Conservation (phyloP, 2,329 filamentous ascomycete genomes). For the Trichoderma aggressivum region DNA sequence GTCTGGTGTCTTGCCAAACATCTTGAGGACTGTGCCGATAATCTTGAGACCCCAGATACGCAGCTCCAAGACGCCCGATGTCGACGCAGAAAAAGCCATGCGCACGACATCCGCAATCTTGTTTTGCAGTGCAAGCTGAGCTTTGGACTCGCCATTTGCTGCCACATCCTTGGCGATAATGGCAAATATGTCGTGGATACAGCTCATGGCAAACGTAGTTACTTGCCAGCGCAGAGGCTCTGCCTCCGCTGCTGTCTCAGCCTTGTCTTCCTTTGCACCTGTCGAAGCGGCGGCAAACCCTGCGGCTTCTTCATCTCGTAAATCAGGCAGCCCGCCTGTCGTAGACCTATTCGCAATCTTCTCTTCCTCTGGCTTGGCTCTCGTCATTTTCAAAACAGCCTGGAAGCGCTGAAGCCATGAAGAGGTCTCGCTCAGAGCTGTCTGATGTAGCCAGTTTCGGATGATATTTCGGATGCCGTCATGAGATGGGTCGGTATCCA, state of each 20-base stretch:
- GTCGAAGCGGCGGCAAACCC: constrained; percentile 81
- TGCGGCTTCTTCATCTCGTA: constrained; percentile 94
- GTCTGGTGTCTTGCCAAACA: constrained; percentile 93
- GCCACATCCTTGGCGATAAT: constrained; percentile 76
- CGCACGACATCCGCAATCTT: constrained; percentile 89
- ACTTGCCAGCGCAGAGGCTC: constrained; percentile 95
- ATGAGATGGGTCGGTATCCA: constrained; percentile 74
- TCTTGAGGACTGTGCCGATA: constrained; percentile 87
- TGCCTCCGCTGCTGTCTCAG: constrained; percentile 58
- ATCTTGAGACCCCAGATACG: constrained; percentile 90
- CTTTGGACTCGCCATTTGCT: constrained; percentile 72
- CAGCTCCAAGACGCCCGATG: constrained; percentile 84
- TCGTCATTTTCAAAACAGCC: constrained; percentile 81
- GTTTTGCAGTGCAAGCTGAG: constrained; percentile 74
- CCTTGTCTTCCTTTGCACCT: constrained; percentile 55
- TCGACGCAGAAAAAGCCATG: constrained; percentile 96
- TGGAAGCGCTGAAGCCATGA: constrained; percentile 90
- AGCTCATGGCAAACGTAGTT: constrained; percentile 86
- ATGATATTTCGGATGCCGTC: constrained; percentile 83
- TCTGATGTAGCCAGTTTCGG: constrained; percentile 89
- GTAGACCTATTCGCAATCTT: constrained; percentile 43
- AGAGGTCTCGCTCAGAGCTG: constrained; percentile 72
- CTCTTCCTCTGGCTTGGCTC: constrained; percentile 60
- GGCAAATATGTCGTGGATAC: constrained; percentile 76
- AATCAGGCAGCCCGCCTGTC: constrained; percentile 61